Conservation (phyloP, 306 rosid genomes). For the Hippophae rhamnoides region DNA sequence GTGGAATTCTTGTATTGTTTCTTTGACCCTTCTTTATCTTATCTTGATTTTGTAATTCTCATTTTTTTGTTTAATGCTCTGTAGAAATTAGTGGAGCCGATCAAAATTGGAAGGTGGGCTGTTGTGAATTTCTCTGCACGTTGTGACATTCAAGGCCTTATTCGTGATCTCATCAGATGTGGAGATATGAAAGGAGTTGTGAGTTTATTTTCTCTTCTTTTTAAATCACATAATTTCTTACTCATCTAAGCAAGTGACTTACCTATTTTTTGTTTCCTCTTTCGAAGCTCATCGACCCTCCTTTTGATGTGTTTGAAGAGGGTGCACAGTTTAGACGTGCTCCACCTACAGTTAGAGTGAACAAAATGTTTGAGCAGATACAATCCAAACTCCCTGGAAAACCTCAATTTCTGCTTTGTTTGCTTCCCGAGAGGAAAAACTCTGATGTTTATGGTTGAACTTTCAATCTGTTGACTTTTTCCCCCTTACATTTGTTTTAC, state of each 20-base stretch:
- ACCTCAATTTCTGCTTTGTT: constrained; percentile 66
- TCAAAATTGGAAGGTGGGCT: constrained; percentile 57
- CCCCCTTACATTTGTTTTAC: neutral
- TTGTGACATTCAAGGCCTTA: constrained; percentile 50
- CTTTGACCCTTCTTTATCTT: neutral
- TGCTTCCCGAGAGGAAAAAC: constrained; percentile 87
- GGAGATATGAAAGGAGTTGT: constrained; percentile 78
- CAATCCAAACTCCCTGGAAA: constrained; percentile 61
- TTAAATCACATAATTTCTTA: neutral
- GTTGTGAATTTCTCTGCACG: constrained; percentile 84
- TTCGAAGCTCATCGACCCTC: constrained; percentile 41
- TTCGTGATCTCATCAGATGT: constrained; percentile 53
- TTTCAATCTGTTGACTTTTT: neutral
- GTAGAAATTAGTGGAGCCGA: constrained; percentile 63
- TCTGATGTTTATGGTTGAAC: constrained; percentile 74
- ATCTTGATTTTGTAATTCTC: neutral
- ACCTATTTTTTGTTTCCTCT: neutral
- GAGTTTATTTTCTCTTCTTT: constrained; percentile 18
- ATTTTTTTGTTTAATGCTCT: constrained; percentile 6
- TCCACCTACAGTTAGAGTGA: constrained; percentile 72
- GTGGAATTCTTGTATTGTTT: constrained; percentile 18
- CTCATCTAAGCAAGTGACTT: neutral
- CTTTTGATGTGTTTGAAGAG: constrained; percentile 58
- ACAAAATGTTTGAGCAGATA: constrained; percentile 62
- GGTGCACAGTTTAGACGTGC: constrained; percentile 50